Conservation (phyloP, 805 yeast species). For the Monosporozyma yasuniensis region DNA sequence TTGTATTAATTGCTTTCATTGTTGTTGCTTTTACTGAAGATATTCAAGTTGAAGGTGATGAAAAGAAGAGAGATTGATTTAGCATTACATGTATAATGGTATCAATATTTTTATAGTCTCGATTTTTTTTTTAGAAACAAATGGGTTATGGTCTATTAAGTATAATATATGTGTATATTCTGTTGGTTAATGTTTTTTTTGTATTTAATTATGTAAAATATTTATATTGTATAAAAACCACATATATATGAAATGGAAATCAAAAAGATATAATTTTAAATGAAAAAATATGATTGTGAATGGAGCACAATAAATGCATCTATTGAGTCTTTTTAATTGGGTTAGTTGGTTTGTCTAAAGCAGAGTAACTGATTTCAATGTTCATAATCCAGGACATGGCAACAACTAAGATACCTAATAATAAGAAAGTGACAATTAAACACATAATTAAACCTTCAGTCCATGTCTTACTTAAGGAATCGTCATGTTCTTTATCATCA, state of each 20-base stretch:
- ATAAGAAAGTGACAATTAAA: slow-evolving; percentile 52
- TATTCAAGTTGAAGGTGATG: slow-evolving; percentile 26
- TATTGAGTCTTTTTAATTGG: slow-evolving; percentile 26
- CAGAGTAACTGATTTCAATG: slow-evolving; percentile 68
- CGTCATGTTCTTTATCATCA: slow-evolving; percentile 17
- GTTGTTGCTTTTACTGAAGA: slow-evolving; percentile 69
- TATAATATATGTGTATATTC: background rate
- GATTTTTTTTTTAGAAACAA: background rate
- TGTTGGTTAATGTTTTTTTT: background rate
- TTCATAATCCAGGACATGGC: slow-evolving; percentile 67
- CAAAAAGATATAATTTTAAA: background rate
- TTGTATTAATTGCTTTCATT: slow-evolving; percentile 64
- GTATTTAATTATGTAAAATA: background rate
- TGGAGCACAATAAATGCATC: background rate
- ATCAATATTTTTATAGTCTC: background rate
- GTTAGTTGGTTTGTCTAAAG: slow-evolving; percentile 53
- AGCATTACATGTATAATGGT: no score
- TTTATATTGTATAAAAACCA: background rate
- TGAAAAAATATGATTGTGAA: background rate
- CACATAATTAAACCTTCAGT: slow-evolving; percentile 66
- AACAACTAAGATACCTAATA: slow-evolving; percentile 46
- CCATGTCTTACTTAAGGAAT: slow-evolving; percentile 26
- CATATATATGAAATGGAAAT: background rate
- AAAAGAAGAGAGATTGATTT: slow-evolving; percentile 34
- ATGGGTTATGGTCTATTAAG: background rate